Percentiles rank a stretch among this genome's conserved stretches.
These are phyloP conservation scores for Encephalitozoon hellem DNA, from an alignment of 371 early-diverging fungal genomes.

Conservation along the genomic window DNA sequence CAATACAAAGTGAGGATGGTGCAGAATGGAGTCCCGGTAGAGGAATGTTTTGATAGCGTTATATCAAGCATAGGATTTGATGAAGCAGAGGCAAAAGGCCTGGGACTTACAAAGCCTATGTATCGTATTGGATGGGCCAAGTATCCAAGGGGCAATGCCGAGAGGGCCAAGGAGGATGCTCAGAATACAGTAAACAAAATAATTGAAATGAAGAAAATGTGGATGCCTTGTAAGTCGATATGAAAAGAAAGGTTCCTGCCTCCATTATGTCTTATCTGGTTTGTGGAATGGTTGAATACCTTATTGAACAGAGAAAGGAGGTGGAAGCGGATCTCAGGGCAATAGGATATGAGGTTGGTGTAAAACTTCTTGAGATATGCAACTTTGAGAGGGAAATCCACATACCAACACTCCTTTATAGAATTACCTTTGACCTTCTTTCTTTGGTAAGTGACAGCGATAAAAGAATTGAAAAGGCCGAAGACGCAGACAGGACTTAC, in stretches of 20 bases:
- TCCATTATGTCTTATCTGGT: slow-evolving; percentile 10
- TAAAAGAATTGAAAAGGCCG: slow-evolving; percentile 22
- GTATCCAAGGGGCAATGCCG: slow-evolving; percentile 25
- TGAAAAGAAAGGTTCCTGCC: slow-evolving; percentile 11
- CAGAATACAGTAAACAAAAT: slow-evolving; percentile 3
- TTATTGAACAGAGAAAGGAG: slow-evolving; percentile 9
- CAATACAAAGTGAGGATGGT: not conserved
- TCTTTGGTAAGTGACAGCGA: slow-evolving; percentile 6
- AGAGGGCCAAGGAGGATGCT: not conserved
- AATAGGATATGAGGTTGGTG: slow-evolving; percentile 25
- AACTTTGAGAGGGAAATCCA: slow-evolving; percentile 36
- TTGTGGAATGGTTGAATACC: slow-evolving; percentile 19
- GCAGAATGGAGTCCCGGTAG: not conserved
- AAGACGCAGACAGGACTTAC: not conserved
- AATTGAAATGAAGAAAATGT: not conserved
- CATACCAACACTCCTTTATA: slow-evolving; percentile 31
- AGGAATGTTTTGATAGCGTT: slow-evolving; percentile 18
- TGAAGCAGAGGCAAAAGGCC: not conserved
- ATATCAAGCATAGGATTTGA: slow-evolving; percentile 36
- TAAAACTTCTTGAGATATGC: not conserved
- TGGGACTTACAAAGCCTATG: slow-evolving; percentile 17
- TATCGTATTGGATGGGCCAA: slow-evolving; percentile 41
- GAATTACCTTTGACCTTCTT: slow-evolving; percentile 34
- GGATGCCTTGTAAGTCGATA: not conserved
- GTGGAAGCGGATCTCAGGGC: slow-evolving; percentile 25